phyloP scores from a whole-genome alignment of 176 grass and related monocot species.

The Rhynchospora pubera region DNA sequence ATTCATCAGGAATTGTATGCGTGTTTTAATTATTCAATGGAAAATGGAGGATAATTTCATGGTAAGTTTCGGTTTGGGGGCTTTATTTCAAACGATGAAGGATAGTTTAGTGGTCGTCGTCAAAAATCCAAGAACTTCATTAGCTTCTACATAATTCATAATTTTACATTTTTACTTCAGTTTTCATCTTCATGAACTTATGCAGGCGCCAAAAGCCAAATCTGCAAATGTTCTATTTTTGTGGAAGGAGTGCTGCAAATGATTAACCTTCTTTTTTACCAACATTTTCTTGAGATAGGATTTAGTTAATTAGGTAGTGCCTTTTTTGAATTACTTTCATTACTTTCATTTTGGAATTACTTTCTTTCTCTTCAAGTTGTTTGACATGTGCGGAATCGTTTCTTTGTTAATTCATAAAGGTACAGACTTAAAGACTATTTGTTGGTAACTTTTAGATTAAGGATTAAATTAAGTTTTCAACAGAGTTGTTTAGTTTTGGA shows the following conservation, averaged over 20 bases:
- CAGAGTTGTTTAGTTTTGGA: neutral
- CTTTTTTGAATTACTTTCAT: neutral
- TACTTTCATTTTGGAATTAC: no score
- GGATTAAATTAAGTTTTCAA: conserved; percentile 8
- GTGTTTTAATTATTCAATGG: neutral
- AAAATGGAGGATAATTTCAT: neutral
- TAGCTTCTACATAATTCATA: neutral
- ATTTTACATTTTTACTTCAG: neutral
- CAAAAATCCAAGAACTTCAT: neutral
- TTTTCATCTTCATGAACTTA: neutral
- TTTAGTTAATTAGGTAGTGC: neutral
- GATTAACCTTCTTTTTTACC: neutral
- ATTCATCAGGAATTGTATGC: neutral
- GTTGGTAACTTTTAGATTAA: conserved; percentile 7
- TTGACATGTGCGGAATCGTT: neutral
- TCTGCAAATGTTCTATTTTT: neutral
- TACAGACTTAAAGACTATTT: neutral
- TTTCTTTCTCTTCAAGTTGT: neutral
- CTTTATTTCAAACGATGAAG: neutral
- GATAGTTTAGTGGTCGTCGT: neutral
- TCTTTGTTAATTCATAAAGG: neutral
- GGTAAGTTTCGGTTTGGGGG: neutral
- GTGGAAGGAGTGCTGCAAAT: neutral
- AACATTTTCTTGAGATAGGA: neutral
- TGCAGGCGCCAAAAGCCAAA: neutral